Conservation (phyloP, 2,329 filamentous ascomycete genomes). For the Botrytis tulipae region DNA sequence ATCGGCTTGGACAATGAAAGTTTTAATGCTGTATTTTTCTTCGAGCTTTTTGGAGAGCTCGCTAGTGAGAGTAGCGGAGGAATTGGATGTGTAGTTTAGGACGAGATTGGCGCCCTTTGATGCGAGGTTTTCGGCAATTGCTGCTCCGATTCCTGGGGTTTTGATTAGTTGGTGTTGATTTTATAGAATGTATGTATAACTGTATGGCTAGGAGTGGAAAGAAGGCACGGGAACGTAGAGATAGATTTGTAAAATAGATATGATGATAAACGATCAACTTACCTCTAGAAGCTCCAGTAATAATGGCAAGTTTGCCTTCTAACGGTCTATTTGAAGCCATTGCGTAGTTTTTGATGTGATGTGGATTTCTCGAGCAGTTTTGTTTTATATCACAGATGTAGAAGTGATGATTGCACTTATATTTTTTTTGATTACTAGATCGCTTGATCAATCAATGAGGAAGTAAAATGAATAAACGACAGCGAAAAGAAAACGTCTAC, state of each 20-base stretch:
- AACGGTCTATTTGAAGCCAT: slow-evolving; percentile 40
- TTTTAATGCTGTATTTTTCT: slow-evolving; percentile 56
- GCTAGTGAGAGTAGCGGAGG: slow-evolving; percentile 51
- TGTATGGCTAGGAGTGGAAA: neutral
- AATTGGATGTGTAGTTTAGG: slow-evolving; percentile 65
- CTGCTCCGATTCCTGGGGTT: slow-evolving; percentile 65
- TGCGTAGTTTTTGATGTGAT: slow-evolving; percentile 13
- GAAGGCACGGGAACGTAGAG: neutral
- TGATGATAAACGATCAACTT: slow-evolving; percentile 27
- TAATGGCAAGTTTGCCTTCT: slow-evolving; percentile 75
- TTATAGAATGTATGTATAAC: neutral
- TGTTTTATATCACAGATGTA: no score
- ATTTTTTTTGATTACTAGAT: neutral
- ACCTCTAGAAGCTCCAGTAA: slow-evolving; percentile 80
- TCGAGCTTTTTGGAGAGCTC: slow-evolving; percentile 57
- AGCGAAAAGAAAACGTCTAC: neutral
- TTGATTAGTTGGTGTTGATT: slow-evolving; percentile 7
- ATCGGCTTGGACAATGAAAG: slow-evolving; percentile 67
- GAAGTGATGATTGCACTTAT: neutral
- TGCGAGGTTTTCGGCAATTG: slow-evolving; percentile 66
- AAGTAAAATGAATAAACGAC: neutral
- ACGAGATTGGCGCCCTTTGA: slow-evolving; percentile 62
- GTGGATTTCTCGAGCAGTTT: neutral
- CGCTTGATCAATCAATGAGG: neutral
- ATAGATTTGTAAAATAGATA: neutral